A percentile compares a stretch with the other conserved stretches of the same genome.
phyloP scores from a whole-genome alignment of 768 basidiomycete species.

The Lentinula detonsa region DNA sequence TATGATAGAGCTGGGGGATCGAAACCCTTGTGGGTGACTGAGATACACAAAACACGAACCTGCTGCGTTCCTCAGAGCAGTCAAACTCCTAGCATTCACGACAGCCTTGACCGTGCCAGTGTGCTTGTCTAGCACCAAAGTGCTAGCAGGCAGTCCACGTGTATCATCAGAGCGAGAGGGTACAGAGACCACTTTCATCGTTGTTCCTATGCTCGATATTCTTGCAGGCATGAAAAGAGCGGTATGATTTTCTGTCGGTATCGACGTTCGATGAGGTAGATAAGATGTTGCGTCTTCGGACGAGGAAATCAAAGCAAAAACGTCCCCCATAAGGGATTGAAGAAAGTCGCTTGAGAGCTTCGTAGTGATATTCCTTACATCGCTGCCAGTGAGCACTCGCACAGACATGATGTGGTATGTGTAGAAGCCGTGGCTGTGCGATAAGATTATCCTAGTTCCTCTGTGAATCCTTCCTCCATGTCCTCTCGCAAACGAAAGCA shows the following conservation, averaged over 20 bases:
- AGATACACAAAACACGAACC: constrained; percentile 31
- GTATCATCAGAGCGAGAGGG: constrained; percentile 38
- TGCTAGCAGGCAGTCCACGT: constrained; percentile 70
- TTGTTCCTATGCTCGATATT: constrained; percentile 43
- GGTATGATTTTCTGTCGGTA: constrained; percentile 50
- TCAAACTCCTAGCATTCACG: constrained; percentile 72
- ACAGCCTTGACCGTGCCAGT: constrained; percentile 69
- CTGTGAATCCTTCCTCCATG: neutral
- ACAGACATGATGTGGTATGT: constrained; percentile 32
- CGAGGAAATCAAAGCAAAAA: constrained; percentile 46
- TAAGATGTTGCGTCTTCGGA: constrained; percentile 8
- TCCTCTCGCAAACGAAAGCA: constrained; percentile 2
- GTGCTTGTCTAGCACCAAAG: constrained; percentile 65
- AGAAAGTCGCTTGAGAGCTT: constrained; percentile 39
- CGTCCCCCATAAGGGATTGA: constrained; percentile 49
- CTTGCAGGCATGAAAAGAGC: constrained; percentile 84
- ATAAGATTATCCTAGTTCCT: neutral
- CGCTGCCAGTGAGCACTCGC: constrained; percentile 53
- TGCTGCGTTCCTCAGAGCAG: constrained; percentile 78
- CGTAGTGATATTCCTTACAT: constrained; percentile 47
- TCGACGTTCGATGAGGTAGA: constrained; percentile 52
- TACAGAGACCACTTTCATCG: constrained; percentile 79
- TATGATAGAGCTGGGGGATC: constrained; percentile 17
- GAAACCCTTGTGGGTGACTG: neutral
- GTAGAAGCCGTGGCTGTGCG: neutral